Base-by-base conservation (phyloP, 106 monocot genomes). In the Amphibolis antarctica region DNA sequence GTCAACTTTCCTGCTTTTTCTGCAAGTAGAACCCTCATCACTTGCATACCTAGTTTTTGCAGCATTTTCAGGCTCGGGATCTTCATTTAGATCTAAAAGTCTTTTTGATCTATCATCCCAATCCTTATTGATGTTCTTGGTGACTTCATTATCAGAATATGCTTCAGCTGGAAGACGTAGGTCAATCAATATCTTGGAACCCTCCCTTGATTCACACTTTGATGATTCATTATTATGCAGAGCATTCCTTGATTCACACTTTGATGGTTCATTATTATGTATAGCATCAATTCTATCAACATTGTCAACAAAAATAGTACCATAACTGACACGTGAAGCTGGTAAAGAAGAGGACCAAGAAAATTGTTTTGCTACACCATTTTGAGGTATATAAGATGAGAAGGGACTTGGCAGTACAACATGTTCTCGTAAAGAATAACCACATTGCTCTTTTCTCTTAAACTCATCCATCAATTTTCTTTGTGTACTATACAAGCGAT, bases 381-480 rank as follows among this genome's bases (percentile, higher is more conserved):
- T 53, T 10, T 10, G 10, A 20, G 53, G 23, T 19, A 19, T 53
- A 10, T 23, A 3, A 53, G 53, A 19, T 53, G n/a, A 53, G 23
- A 53, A 53, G 19, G 53, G 53, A 19, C 53, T 21, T 10, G 53
- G 21, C 21, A 53, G 18, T 53, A 19, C 23, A 21, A 21, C n/a
- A 20, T 19, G 23, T 10, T 53, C 53, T 53, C 21, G 53, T 53
- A 53, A 53, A 22, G 53, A 53, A 63, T 47, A 66, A 49, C 29
- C 9, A 24, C 25, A 59, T 57, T 19, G 26, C 21, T 61, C 60
- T 60, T 70, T 80, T 24, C 60, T 80, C 42, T 76, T 65, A 43
- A 79, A 23, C 62, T 83, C 83, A 49, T 78, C 63, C 86, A 86
- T 90, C 68, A 85, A 61, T 15, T 76, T 67, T 71, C 71, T 86